Base-by-base conservation (phyloP, 768 basidiomycete species). In the Podaxis sp. region DNA sequence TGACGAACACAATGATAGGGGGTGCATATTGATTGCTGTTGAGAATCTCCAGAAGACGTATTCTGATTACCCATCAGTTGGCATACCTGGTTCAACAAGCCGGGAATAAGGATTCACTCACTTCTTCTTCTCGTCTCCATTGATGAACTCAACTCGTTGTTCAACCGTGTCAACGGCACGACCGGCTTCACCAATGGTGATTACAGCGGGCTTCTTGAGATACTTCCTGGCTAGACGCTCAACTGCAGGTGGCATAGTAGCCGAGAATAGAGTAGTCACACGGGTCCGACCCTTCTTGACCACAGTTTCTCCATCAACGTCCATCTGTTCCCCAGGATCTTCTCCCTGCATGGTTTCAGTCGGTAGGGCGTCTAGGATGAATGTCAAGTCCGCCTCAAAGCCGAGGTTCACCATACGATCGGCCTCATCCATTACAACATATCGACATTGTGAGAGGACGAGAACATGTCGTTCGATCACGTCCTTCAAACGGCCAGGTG, bases 341-440 rank as follows among this genome's bases (percentile, higher is more conserved):
- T 95, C 95, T 4, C 95, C 95, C 67, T 91, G 87, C 84, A 97
- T 88, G 53, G 91, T 86, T 62, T 92, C 93, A 2, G 84, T 81
- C 13, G 96, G 97, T 64, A 99, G 82, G 62, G 93, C 85, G 76
- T 99, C 96, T 64, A 99, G 78, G 69, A 99, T 99, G 74, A 93
- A 97, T 26, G 91, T 94, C 51, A 99, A 77, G 73, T 97, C 96
- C 15, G 84, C 86, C 75, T 99, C 97, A 73, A 99, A 99, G 15
- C 97, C 97, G 33, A 99, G 87, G 71, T 96, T 89, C 65, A 99
- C 96, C 97, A 99, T 99, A 56, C 97, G 87, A 74, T 99, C 97
- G 15, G 97, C 97, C 81, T 99, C 97, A 74, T 99, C 97, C 97
- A 99, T 97, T 67, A 99, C 96, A 63, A 99, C 89, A 71, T 99